A percentile compares a stretch with the other conserved stretches of the same genome.
These are phyloP conservation scores for Puccinia polysora DNA, from an alignment of 1,284 basidiomycete species.

Conservation along the genomic window DNA sequence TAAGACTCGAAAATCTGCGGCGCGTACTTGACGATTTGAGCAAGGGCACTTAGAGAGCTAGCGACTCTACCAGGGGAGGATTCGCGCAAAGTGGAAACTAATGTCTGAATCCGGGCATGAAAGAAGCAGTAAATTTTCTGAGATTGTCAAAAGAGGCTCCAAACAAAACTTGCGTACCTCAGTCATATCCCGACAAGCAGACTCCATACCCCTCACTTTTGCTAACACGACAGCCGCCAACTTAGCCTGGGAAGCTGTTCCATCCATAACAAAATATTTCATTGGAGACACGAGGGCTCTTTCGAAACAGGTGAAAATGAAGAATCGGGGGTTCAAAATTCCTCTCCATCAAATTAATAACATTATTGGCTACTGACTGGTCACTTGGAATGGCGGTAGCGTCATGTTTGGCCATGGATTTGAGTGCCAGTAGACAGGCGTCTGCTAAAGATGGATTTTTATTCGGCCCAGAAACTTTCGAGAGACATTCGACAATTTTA, in stretches of 20 bases:
- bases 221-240: conserved; percentile 77
- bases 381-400: conserved; percentile 60
- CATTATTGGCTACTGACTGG: conserved; percentile 58
- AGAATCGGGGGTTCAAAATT: too few species aligned
- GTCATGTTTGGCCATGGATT: conserved; percentile 64
- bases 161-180: conserved; percentile 57
- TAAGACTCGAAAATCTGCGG: conserved; percentile 70
- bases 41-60: conserved; percentile 66
- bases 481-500: conserved; percentile 68
- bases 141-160: neutral
- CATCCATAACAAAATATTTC: conserved; percentile 61
- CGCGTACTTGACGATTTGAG: conserved; percentile 67
- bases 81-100: conserved; percentile 60
- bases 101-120: conserved; percentile 49
- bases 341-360: neutral
- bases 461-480: conserved; percentile 57
- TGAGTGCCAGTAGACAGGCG: conserved; percentile 68
- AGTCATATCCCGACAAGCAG: conserved; percentile 60
- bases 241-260: conserved; percentile 71
- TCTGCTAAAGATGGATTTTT: conserved; percentile 62
- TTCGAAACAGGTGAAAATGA: too few species aligned
- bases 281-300: conserved; percentile 62
- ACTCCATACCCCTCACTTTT: conserved; percentile 54
- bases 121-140: neutral
- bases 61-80: conserved; percentile 61